phyloP scores from a whole-genome alignment of 2,329 filamentous ascomycete genomes.

The Fusarium udum region DNA sequence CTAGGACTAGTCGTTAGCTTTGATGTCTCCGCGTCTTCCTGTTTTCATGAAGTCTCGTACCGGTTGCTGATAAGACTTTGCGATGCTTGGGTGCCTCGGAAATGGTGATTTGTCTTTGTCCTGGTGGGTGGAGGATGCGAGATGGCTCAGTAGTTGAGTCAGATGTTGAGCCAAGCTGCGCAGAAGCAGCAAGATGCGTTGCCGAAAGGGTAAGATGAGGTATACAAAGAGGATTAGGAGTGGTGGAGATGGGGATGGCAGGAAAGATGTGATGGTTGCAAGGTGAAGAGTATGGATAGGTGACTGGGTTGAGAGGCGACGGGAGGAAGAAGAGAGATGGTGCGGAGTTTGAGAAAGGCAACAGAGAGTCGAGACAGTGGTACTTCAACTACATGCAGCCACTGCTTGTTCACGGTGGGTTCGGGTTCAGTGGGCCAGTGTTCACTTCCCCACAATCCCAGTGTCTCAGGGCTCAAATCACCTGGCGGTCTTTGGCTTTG shows the following conservation, averaged over 20 bases:
- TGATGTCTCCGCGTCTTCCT: rapidly evolving
- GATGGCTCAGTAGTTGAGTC: not conserved
- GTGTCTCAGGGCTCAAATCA: not conserved
- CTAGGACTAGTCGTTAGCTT: not conserved
- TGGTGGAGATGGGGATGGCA: not conserved
- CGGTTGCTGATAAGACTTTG: not conserved
- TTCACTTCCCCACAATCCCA: rapidly evolving
- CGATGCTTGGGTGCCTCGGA: not conserved
- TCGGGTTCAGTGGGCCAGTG: not conserved
- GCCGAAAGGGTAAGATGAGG: not conserved
- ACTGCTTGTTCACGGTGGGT: not conserved
- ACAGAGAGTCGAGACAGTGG: not conserved
- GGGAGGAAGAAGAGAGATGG: not conserved
- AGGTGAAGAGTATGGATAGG: not conserved
- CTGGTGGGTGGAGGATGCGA: not conserved
- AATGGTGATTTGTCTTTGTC: not conserved
- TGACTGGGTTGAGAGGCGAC: not conserved
- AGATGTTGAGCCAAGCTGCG: not conserved
- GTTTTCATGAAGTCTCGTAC: not conserved
- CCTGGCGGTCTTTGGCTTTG: not conserved
- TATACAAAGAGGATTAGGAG: rapidly evolving
- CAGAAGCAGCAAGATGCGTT: not conserved
- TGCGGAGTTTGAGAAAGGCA: not conserved
- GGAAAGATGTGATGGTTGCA: not conserved
- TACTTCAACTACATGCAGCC: not conserved